phyloP scores from a whole-genome alignment of 208 protist genomes.

The Crithidia expoeki region DNA sequence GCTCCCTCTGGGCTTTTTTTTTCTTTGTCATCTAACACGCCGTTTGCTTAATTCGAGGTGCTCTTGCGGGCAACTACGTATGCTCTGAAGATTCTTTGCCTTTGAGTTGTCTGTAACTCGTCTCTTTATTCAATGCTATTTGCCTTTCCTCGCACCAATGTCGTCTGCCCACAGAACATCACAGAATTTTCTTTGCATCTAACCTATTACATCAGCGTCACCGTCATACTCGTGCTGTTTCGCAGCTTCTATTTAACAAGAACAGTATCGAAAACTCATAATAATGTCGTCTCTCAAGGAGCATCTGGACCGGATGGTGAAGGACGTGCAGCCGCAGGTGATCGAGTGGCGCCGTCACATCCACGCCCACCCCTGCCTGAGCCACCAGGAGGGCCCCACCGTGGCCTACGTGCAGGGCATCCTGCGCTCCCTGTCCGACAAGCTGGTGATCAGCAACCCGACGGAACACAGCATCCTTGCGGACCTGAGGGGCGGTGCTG shows the following conservation, averaged over 20 bases:
- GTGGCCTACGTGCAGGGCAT: conserved; percentile 54
- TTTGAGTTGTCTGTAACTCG: too few relatives aligned
- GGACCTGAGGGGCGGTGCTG: conserved; percentile 47
- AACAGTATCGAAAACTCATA: not conserved
- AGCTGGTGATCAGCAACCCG: conserved; percentile 40
- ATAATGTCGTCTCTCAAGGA: conserved; percentile 26
- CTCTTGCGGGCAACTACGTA: too few relatives aligned
- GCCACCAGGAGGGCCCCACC: conserved; percentile 52
- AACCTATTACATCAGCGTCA: too few relatives aligned
- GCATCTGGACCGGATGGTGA: conserved; percentile 29
- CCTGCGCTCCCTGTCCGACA: conserved; percentile 36
- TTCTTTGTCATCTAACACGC: conserved; percentile 7
- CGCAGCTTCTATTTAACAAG: too few relatives aligned
- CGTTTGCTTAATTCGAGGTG: too few relatives aligned
- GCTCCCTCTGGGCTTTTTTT: not conserved
- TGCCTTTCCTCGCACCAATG: too few relatives aligned
- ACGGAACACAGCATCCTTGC: conserved; percentile 43
- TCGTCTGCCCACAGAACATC: too few relatives aligned
- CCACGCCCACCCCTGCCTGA: conserved; percentile 51
- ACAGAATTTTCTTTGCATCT: too few relatives aligned
- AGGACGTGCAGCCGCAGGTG: conserved; percentile 43
- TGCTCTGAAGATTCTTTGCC: too few relatives aligned
- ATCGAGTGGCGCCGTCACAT: conserved; percentile 71
- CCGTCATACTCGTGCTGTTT: too few relatives aligned
- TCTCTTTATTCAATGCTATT: too few relatives aligned